Conservation (phyloP, 2,329 filamentous ascomycete species). For the Botrytis paeoniae region DNA sequence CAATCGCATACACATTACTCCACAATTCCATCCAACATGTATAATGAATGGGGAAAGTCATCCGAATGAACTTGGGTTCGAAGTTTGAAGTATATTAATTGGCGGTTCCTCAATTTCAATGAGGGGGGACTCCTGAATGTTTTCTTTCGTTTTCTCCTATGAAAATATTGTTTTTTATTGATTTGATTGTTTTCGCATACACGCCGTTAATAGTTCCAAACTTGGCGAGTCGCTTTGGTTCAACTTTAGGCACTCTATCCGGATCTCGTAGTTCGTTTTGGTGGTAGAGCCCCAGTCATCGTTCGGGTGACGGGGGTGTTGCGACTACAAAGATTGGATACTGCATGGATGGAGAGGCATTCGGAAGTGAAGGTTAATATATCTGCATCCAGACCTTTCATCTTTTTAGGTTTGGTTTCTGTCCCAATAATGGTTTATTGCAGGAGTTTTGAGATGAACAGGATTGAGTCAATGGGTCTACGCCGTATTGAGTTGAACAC, state of each 20-base stretch:
- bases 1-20: neutral
- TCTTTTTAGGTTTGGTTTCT: neutral
- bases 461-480: neutral
- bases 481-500: neutral
- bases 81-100: constrained; percentile 1
- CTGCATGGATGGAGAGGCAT: neutral
- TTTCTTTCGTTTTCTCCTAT: neutral
- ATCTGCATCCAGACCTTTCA: constrained; percentile 3
- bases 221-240: neutral
- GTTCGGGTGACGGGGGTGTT: neutral
- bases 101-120: neutral
- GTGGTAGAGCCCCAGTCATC: too few relatives aligned
- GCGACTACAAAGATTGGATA: neutral
- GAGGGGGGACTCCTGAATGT: neutral
- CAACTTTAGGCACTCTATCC: neutral
- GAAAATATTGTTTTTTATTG: neutral
- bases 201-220: neutral
- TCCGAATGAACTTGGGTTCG: neutral
- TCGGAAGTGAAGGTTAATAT: neutral
- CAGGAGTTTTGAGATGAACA: constrained; percentile 1
- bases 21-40: neutral
- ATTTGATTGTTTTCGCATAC: neutral
- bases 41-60: neutral
- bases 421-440: neutral
- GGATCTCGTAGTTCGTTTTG: neutral